phyloP scores from a whole-genome alignment of 73 alveolate genomes.

The Paramecium bursaria region DNA sequence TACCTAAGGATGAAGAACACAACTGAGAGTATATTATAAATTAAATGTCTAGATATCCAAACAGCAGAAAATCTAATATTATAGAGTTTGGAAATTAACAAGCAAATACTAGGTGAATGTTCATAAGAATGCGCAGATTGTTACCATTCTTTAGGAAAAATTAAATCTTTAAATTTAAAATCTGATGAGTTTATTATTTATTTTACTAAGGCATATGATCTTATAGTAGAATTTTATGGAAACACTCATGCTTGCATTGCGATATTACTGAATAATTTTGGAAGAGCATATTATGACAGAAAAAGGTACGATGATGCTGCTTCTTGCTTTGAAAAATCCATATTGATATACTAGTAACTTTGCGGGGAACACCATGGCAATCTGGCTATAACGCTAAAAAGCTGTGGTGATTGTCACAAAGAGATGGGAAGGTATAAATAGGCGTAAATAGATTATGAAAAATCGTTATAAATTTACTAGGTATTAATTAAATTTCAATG shows the following conservation, averaged over 20 bases:
- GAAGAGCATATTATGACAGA: constrained; percentile 52
- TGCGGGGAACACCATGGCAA: constrained; percentile 56
- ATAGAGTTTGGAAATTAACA: constrained; percentile 10
- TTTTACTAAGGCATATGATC: neutral
- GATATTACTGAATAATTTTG: constrained; percentile 26
- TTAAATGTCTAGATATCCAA: neutral
- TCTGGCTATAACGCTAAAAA: constrained; percentile 39
- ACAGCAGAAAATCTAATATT: constrained; percentile 5
- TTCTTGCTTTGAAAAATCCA: constrained; percentile 17
- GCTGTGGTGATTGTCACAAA: constrained; percentile 56
- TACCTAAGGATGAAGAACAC: constrained; percentile 38
- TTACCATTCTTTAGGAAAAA: constrained; percentile 51
- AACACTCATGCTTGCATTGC: constrained; percentile 48
- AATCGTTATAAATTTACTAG: constrained; percentile 23
- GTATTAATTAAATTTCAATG: neutral
- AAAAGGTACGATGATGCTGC: constrained; percentile 46
- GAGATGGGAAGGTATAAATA: constrained; percentile 30
- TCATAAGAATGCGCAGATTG: constrained; percentile 54
- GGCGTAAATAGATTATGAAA: constrained; percentile 40
- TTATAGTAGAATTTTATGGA: constrained; percentile 35
- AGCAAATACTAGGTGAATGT: neutral
- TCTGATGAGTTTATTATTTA: constrained; percentile 39
- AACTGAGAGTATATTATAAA: constrained; percentile 29
- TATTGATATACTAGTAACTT: constrained; percentile 12
- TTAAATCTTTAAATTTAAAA: neutral